Conservation (phyloP, 768 basidiomycete species). For the Thelephora ganbajun region DNA sequence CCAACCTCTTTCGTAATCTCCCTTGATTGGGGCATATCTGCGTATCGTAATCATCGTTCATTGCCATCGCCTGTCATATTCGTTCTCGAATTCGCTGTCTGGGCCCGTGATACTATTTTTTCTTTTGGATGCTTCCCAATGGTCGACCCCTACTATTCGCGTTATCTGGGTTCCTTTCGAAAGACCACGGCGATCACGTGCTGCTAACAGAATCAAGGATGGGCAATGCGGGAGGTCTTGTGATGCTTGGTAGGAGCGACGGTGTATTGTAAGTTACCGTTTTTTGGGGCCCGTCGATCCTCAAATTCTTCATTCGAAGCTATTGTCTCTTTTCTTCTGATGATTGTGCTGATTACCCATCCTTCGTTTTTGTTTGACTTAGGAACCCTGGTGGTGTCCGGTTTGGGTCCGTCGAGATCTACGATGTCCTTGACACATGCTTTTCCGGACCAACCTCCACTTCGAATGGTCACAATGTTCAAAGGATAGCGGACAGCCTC, state of each 20-base stretch:
- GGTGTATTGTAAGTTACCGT: conserved; percentile 49
- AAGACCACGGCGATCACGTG: conserved; percentile 67
- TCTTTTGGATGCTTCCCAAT: too few relatives aligned
- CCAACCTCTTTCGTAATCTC: conserved; percentile 5
- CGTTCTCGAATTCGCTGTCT: not conserved
- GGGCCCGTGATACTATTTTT: too few relatives aligned
- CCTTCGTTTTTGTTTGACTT: conserved; percentile 5
- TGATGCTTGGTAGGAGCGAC: conserved; percentile 76
- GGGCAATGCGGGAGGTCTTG: conserved; percentile 63
- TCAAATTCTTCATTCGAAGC: conserved; percentile 1
- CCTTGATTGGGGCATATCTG: not conserved
- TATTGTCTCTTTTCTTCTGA: not conserved
- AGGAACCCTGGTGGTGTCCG: conserved; percentile 76
- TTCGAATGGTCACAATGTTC: conserved; percentile 25
- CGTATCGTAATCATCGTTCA: conserved; percentile 1
- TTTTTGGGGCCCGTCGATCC: not conserved
- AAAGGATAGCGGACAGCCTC: conserved; percentile 42
- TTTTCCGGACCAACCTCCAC: conserved; percentile 30
- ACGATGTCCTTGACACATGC: conserved; percentile 58
- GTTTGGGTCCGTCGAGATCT: conserved; percentile 71
- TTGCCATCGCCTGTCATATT: not conserved
- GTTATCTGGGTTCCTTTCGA: not conserved
- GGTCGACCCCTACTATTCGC: not conserved
- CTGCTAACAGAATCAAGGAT: conserved; percentile 47
- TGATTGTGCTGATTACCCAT: not conserved